Conservation (phyloP, 139 green algal genomes). For the Coelastrella sp. region DNA sequence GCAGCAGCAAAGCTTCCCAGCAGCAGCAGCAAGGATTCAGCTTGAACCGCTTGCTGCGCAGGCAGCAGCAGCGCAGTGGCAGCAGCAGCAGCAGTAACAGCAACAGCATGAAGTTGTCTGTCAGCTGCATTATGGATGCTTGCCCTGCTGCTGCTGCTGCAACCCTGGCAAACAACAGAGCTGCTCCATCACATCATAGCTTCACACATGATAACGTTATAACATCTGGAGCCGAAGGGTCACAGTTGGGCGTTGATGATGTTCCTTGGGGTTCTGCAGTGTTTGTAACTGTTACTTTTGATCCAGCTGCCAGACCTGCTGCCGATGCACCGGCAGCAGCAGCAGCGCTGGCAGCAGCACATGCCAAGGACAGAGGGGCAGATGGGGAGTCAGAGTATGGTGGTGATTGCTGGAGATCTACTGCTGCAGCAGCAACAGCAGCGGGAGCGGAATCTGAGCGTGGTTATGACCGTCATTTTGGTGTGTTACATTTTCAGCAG, state of each 20-base stretch:
- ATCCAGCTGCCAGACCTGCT: neutral
- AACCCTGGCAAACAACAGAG: too few relatives aligned
- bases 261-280: conserved; percentile 33
- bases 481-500: conserved; percentile 38
- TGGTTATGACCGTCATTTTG: neutral
- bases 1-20: neutral
- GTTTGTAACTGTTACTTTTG: conserved; percentile 32
- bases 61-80: neutral
- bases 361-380: conserved; percentile 13
- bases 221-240: neutral
- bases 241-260: conserved; percentile 14
- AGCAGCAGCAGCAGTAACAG: conserved; percentile 26
- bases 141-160: conserved; percentile 6
- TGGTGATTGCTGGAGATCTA: neutral
- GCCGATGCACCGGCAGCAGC: neutral
- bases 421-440: neutral
- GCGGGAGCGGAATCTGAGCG: neutral
- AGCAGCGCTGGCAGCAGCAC: conserved; percentile 37
- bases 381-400: neutral
- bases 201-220: neutral
- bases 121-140: conserved; percentile 42
- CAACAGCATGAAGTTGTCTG: neutral
- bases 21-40: conserved; percentile 39
- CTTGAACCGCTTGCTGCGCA: neutral
- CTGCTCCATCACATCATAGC: too few relatives aligned